Evolutionary conservation across 2,329 filamentous ascomycete species (phyloP).

Genomic region (Talaromyces islandicus): DNA sequence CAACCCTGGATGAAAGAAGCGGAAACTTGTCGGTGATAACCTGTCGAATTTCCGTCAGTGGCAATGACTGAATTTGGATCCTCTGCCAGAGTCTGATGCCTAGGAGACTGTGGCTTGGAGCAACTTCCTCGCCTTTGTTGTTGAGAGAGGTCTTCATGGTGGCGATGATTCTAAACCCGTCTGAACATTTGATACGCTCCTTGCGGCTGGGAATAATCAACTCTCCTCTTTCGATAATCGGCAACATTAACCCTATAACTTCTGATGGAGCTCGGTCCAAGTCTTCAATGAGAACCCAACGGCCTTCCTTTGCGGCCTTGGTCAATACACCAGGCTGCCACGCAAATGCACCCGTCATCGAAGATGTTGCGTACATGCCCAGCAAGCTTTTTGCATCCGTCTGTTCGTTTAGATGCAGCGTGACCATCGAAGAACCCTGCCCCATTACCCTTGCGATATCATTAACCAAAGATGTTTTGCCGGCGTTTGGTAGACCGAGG

Average conservation of each 20-base stretch:
- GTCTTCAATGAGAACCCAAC: constrained; percentile 97
- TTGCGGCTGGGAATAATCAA: constrained; percentile 83
- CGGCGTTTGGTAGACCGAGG: constrained; percentile 75
- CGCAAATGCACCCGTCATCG: constrained; percentile 78
- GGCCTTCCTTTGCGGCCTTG: constrained; percentile 84
- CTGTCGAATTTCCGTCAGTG: constrained; percentile 63
- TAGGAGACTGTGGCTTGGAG: constrained; percentile 64
- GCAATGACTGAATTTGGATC: constrained; percentile 62
- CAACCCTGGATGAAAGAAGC: constrained; percentile 53
- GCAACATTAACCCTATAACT: constrained; percentile 85
- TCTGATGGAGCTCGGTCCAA: constrained; percentile 91
- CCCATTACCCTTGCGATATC: constrained; percentile 76
- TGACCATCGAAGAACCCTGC: constrained; percentile 78
- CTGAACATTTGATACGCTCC: constrained; percentile 74
- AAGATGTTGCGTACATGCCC: constrained; percentile 86
- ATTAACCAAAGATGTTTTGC: constrained; percentile 82
- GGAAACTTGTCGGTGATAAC: constrained; percentile 69
- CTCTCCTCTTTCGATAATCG: constrained; percentile 87
- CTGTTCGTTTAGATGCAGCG: constrained; percentile 93
- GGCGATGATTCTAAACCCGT: constrained; percentile 84
- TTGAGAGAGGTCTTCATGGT: constrained; percentile 70
- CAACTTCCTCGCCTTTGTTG: constrained; percentile 63
- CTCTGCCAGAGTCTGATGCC: constrained; percentile 81
- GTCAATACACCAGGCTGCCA: constrained; percentile 93
- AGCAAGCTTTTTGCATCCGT: constrained; percentile 96